Conservation (phyloP, 768 basidiomycete genomes). For the Russula griseocarnosa region DNA sequence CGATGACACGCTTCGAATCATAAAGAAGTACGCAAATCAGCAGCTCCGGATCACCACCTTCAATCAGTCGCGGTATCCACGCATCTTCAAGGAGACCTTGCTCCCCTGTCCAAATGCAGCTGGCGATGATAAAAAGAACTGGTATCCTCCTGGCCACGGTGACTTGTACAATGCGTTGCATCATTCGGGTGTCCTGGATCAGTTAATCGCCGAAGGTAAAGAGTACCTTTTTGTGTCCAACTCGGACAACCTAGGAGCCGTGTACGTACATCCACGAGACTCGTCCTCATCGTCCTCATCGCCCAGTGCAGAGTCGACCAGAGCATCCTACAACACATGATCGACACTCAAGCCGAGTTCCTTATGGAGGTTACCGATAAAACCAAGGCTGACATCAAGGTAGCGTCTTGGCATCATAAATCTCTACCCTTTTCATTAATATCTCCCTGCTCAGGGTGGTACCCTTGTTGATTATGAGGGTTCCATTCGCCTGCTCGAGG, state of each 20-base stretch:
- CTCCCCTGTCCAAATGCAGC: slow-evolving; percentile 57
- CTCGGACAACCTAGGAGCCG: slow-evolving; percentile 71
- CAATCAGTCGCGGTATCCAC: slow-evolving; percentile 72
- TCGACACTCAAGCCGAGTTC: slow-evolving; percentile 60
- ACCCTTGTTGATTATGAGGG: slow-evolving; percentile 70
- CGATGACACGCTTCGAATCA: slow-evolving; percentile 71
- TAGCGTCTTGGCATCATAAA: background rate
- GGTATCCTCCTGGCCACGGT: slow-evolving; percentile 78
- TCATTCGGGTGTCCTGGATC: slow-evolving; percentile 71
- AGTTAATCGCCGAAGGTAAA: slow-evolving; percentile 65
- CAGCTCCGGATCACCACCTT: slow-evolving; percentile 68
- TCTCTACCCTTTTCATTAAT: background rate
- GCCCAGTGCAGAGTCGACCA: slow-evolving; percentile 52
- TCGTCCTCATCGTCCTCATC: slow-evolving; percentile 17
- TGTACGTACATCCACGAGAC: slow-evolving; percentile 36
- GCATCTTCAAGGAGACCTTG: slow-evolving; percentile 65
- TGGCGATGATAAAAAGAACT: slow-evolving; percentile 59
- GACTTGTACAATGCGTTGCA: slow-evolving; percentile 67
- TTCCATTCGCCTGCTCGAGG: slow-evolving; percentile 62
- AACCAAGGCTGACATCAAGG: slow-evolving; percentile 76
- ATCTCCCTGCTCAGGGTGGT: slow-evolving; percentile 41
- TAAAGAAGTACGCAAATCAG: slow-evolving; percentile 78
- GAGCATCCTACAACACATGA: slow-evolving; percentile 63
- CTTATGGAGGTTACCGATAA: slow-evolving; percentile 79
- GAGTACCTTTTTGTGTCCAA: slow-evolving; percentile 79